Conservation (phyloP, 202 grass and related monocot species). For the Setaria viridis region DNA sequence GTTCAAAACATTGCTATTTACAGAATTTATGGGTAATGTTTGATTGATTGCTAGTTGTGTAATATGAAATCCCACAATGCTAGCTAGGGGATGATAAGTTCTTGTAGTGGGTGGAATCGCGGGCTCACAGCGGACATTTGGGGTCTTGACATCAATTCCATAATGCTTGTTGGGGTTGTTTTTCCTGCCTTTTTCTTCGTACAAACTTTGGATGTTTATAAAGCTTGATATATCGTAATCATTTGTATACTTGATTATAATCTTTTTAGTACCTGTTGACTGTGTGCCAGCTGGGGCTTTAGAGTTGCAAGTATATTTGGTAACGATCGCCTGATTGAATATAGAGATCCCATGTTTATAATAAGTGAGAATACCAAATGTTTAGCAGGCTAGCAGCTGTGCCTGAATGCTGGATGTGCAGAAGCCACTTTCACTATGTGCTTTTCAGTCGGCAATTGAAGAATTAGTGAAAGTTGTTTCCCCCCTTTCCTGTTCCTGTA, state of each 20-base stretch:
- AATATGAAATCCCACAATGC: not conserved
- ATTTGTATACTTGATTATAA: constrained; percentile 10
- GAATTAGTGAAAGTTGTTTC: not conserved
- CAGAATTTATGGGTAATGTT: constrained; percentile 13
- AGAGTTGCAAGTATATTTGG: constrained; percentile 11
- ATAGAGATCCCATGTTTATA: not conserved
- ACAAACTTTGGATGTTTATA: not conserved
- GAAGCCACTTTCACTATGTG: constrained; percentile 17
- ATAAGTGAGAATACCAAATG: not conserved
- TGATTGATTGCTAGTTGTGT: not conserved
- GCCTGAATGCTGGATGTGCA: not conserved
- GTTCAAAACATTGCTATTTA: not conserved
- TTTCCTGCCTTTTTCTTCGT: not conserved
- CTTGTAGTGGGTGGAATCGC: not conserved
- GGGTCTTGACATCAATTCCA: not conserved
- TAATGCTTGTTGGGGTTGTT: constrained; percentile 1
- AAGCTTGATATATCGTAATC: not conserved
- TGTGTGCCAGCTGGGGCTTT: not conserved
- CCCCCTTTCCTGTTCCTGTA: not conserved
- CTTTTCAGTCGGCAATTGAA: not conserved
- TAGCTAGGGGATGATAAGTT: not conserved
- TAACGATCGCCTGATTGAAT: constrained; percentile 21
- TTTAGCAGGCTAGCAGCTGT: not conserved
- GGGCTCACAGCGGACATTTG: not conserved
- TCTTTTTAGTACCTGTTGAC: constrained; percentile 14